A percentile compares a stretch with the other conserved stretches of the same genome.
Evolutionary conservation across 495 filamentous ascomycete genomes (phyloP).

Genomic region (Trichoderma virens): DNA sequence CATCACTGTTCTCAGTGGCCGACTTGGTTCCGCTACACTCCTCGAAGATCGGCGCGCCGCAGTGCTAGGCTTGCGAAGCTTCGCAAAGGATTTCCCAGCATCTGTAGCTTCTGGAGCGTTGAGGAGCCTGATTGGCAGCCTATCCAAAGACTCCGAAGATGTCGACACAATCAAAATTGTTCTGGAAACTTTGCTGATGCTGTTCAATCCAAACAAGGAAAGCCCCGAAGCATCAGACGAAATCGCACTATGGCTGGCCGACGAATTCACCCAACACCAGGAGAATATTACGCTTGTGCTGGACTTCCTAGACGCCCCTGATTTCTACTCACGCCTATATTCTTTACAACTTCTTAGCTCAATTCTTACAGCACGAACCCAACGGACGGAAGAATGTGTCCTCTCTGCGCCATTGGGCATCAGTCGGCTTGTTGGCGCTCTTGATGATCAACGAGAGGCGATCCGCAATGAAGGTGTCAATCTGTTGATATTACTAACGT

Average conservation of each 20-base stretch:
- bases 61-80: conserved; percentile 86
- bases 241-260: conserved; percentile 91
- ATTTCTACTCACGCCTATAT: conserved; percentile 93
- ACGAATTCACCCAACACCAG: conserved; percentile 97
- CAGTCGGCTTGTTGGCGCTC: conserved; percentile 69
- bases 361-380: conserved; percentile 77
- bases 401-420: conserved; percentile 82
- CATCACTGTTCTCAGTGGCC: conserved; percentile 78
- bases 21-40: conserved; percentile 78
- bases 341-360: conserved; percentile 83
- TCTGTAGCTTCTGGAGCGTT: conserved; percentile 91
- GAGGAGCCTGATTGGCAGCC: conserved; percentile 72
- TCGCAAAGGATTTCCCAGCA: conserved; percentile 91
- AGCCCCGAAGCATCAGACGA: conserved; percentile 92
- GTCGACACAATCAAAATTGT: conserved; percentile 93
- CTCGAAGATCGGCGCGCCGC: conserved; percentile 91
- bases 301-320: conserved; percentile 75
- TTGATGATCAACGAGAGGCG: conserved; percentile 82
- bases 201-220: conserved; percentile 58
- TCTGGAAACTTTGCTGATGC: conserved; percentile 87
- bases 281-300: conserved; percentile 92
- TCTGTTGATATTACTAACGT: conserved; percentile 44
- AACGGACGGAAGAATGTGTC: conserved; percentile 93
- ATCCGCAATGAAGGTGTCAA: conserved; percentile 66
- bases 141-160: conserved; percentile 87